Percentiles rank a stretch among this genome's conserved stretches.
phyloP scores from a whole-genome alignment of 306 rosid species.

The Medicago ruthenica region DNA sequence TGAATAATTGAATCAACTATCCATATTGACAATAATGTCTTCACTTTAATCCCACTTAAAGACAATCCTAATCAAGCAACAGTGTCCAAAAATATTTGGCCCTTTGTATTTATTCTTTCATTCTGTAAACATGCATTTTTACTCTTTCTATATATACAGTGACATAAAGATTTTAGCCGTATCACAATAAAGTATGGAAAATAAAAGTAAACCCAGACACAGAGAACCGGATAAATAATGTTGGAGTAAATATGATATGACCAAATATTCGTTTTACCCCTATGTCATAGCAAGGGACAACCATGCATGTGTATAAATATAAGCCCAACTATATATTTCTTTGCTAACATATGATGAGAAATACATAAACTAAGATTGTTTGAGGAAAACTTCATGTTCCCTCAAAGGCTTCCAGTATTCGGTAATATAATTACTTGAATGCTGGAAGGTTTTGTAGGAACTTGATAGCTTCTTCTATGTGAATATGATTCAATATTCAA shows the following conservation, averaged over 20 bases:
- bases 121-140: conserved; percentile 16
- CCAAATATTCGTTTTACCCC: conserved; percentile 19
- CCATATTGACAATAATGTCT: neutral
- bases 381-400: conserved; percentile 44
- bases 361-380: neutral
- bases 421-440: conserved; percentile 14
- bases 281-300: conserved; percentile 29
- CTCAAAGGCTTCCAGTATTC: conserved; percentile 52
- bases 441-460: conserved; percentile 38
- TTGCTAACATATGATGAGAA: neutral
- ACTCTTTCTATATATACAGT: neutral
- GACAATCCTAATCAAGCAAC: conserved; percentile 1
- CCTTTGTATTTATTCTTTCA: neutral
- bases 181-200: conserved; percentile 26
- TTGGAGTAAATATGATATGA: conserved; percentile 1
- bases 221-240: conserved; percentile 27
- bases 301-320: conserved; percentile 42
- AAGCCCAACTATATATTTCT: neutral
- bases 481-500: conserved; percentile 11
- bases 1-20: neutral
- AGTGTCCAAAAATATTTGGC: neutral
- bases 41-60: neutral
- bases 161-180: conserved; percentile 7
- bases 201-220: conserved; percentile 27
- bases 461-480: conserved; percentile 34